Evolutionary conservation across 345 rosid species (phyloP).

Genomic region (Bruguiera parviflora): DNA sequence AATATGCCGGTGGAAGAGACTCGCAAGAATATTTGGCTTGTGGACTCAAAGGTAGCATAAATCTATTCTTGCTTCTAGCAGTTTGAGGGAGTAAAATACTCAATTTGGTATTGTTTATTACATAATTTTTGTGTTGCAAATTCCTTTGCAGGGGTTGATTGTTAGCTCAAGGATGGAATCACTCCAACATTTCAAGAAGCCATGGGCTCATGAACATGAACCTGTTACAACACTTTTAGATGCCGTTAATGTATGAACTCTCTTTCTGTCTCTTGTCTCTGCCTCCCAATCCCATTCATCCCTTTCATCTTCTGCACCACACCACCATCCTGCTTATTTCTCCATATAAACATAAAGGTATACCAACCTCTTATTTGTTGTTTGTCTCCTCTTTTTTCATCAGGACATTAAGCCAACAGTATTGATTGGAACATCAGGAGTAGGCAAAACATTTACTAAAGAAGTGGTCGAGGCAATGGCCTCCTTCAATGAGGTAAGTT

Average conservation of each 20-base stretch:
- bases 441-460: slow-evolving; percentile 80
- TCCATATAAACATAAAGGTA: not conserved
- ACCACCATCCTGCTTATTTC: not conserved
- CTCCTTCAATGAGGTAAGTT: slow-evolving; percentile 64
- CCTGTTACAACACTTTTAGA: slow-evolving; percentile 62
- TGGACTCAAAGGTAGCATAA: slow-evolving; percentile 79
- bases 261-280: slow-evolving; percentile 11
- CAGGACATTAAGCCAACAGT: slow-evolving; percentile 91
- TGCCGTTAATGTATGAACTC: slow-evolving; percentile 60
- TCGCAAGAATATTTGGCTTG: slow-evolving; percentile 85
- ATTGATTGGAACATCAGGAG: slow-evolving; percentile 95
- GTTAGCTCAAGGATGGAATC: slow-evolving; percentile 77
- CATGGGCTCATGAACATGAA: slow-evolving; percentile 92
- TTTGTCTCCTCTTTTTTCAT: slow-evolving; percentile 7
- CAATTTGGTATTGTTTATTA: not conserved
- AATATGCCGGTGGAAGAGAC: slow-evolving; percentile 69
- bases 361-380: slow-evolving; percentile 7
- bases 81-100: not conserved
- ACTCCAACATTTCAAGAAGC: slow-evolving; percentile 91
- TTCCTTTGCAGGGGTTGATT: slow-evolving; percentile 66
- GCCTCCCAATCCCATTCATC: not conserved
- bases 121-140: slow-evolving; percentile 6
- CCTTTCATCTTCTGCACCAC: not conserved
- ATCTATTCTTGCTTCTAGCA: slow-evolving; percentile 8
- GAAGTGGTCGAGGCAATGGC: slow-evolving; percentile 91